A percentile compares a stretch with the other conserved stretches of the same genome.
These are phyloP conservation scores for rapeseed (Brassica napus) DNA, from an alignment of 345 rosid species.

Conservation along the genomic window DNA sequence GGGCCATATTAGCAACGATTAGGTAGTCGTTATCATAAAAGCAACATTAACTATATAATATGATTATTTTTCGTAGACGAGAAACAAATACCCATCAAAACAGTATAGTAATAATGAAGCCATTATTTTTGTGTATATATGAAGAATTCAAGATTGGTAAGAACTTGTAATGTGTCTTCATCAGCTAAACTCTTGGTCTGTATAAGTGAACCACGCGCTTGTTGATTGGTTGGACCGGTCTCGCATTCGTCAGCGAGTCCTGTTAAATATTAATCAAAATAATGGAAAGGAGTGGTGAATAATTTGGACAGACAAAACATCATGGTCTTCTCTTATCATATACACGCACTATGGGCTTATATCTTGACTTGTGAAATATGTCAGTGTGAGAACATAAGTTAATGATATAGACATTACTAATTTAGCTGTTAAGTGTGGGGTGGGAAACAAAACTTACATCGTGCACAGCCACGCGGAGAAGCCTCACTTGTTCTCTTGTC, in stretches of 20 bases:
- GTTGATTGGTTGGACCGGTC: conserved; percentile 38
- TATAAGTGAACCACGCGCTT: conserved; percentile 20
- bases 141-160: background rate
- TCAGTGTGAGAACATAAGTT: background rate
- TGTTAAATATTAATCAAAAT: background rate
- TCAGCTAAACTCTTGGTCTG: conserved; percentile 24
- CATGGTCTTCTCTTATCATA: background rate
- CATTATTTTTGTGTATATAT: conserved; percentile 1
- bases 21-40: background rate
- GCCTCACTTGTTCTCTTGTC: conserved; percentile 54
- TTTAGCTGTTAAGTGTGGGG: background rate
- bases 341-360: background rate
- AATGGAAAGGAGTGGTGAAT: background rate
- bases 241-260: conserved; percentile 27
- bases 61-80: background rate
- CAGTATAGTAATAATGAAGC: background rate
- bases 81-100: conserved; percentile 2
- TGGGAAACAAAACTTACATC: conserved; percentile 53
- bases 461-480: conserved; percentile 80
- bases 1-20: background rate
- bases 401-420: background rate
- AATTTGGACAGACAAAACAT: background rate
- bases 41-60: background rate
- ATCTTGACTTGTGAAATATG: conserved; percentile 2
- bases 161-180: background rate